Evolutionary conservation across 257 asterid species (phyloP).

Genomic region (Cynanchum wilfordii): DNA sequence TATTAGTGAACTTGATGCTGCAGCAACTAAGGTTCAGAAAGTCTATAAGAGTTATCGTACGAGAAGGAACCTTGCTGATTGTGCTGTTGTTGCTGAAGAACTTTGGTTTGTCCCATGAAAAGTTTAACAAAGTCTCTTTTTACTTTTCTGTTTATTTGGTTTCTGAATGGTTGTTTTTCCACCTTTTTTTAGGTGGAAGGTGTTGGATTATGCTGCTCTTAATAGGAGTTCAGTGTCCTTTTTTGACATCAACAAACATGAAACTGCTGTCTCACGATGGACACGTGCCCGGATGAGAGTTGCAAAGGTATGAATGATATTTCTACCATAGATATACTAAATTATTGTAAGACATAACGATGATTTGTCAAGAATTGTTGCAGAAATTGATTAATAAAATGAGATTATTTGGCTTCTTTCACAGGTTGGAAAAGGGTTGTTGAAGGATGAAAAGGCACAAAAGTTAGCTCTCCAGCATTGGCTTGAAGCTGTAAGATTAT

Average conservation of each 20-base stretch:
- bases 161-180: neutral
- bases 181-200: conserved; percentile 51
- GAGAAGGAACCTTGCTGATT: conserved; percentile 46
- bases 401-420: conserved; percentile 1
- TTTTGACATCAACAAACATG: conserved; percentile 40
- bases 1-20: conserved; percentile 34
- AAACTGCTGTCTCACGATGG: conserved; percentile 67
- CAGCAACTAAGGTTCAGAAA: conserved; percentile 41
- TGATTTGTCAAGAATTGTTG: neutral
- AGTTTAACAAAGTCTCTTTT: neutral
- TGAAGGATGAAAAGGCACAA: conserved; percentile 65
- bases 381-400: neutral
- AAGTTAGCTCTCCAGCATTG: conserved; percentile 77
- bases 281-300: conserved; percentile 53
- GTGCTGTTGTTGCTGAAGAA: conserved; percentile 46
- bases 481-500: conserved; percentile 67
- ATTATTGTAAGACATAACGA: neutral
- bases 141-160: neutral
- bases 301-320: conserved; percentile 41
- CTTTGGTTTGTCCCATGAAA: conserved; percentile 34
- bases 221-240: conserved; percentile 48
- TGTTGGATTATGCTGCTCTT: conserved; percentile 57
- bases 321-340: neutral
- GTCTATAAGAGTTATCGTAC: conserved; percentile 50
- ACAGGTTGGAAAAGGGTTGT: conserved; percentile 70